Conservation (phyloP, 441 rosid genomes). For the Biscutella laevigata region DNA sequence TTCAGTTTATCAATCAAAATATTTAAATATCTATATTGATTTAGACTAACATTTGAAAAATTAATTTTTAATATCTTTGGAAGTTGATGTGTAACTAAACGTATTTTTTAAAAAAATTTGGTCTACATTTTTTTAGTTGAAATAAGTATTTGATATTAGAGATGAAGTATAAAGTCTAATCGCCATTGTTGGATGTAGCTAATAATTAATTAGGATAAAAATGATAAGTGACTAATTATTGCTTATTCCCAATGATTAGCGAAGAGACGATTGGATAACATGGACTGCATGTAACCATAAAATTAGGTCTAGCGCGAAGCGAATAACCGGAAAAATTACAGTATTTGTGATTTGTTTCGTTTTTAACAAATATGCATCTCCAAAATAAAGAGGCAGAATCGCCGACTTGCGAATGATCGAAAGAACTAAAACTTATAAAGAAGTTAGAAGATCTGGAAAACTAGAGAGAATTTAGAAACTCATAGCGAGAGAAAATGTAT, state of each 20-base stretch:
- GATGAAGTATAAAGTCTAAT: constrained; percentile 23
- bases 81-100: too few species aligned
- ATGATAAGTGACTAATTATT: constrained; percentile 18
- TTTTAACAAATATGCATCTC: too few species aligned
- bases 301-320: too few species aligned
- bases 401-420: too few species aligned
- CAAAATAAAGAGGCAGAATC: too few species aligned
- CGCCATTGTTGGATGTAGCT: constrained; percentile 18
- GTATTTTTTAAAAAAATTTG: too few species aligned
- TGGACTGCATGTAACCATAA: constrained; percentile 24
- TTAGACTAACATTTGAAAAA: background rate
- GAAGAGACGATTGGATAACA: constrained; percentile 27
- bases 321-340: too few species aligned
- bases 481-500: too few species aligned
- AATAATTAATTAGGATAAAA: constrained; percentile 16
- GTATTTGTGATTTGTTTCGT: too few species aligned
- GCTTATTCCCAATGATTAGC: constrained; percentile 19
- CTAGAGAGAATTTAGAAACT: too few species aligned
- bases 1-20: background rate
- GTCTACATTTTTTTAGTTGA: background rate
- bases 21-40: background rate
- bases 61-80: background rate
- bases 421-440: too few species aligned
- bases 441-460: too few species aligned
- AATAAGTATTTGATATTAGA: constrained; percentile 3